phyloP scores from a whole-genome alignment of 345 rosid species.

The Syzygium aromaticum region DNA sequence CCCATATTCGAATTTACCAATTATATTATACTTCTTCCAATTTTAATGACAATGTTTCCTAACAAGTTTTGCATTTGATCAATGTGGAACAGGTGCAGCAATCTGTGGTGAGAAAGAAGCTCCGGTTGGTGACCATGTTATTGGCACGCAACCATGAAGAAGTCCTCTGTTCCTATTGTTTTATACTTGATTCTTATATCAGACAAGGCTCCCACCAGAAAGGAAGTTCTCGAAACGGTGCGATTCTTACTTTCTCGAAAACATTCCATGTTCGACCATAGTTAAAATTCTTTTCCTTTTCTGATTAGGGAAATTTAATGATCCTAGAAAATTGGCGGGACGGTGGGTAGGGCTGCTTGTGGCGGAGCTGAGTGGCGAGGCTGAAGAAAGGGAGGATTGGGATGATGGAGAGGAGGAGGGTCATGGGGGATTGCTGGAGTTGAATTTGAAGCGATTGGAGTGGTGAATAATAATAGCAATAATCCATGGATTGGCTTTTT shows the following conservation, averaged over 20 bases:
- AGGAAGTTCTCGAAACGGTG: constrained; percentile 70
- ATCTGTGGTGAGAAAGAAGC: constrained; percentile 51
- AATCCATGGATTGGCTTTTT: neutral
- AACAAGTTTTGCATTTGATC: neutral
- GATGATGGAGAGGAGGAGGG: neutral
- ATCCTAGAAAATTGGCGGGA: neutral
- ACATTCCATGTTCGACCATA: neutral
- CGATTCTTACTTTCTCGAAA: neutral
- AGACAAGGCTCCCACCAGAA: neutral
- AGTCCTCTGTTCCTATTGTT: constrained; percentile 75
- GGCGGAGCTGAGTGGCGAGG: constrained; percentile 17
- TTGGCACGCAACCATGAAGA: constrained; percentile 90
- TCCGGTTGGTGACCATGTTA: constrained; percentile 71
- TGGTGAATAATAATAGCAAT: neutral
- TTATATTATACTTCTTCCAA: neutral
- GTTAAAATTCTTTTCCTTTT: neutral
- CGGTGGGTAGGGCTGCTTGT: constrained; percentile 41
- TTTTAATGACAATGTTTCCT: neutral
- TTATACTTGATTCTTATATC: constrained; percentile 40
- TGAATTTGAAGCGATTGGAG: neutral
- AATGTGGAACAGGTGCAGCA: constrained; percentile 51
- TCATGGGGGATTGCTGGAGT: neutral
- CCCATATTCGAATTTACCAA: neutral
- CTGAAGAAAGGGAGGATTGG: constrained; percentile 1
- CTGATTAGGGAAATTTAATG: too few relatives aligned